phyloP scores from a whole-genome alignment of 2,329 filamentous ascomycete genomes.

The Talaromyces sp. region DNA sequence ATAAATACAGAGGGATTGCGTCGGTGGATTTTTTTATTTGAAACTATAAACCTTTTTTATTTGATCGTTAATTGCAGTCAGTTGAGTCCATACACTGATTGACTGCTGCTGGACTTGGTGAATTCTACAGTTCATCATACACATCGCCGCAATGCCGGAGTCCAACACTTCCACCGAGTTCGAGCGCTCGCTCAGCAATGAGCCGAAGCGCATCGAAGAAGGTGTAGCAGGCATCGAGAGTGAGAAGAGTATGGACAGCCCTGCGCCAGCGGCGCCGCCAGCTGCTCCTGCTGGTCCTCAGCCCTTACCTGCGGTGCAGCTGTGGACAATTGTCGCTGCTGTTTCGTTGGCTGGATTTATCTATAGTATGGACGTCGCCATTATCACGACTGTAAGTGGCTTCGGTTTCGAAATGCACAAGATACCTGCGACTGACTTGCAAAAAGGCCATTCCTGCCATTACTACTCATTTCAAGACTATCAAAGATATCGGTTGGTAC shows the following conservation, averaged over 20 bases:
- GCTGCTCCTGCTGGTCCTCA: not conserved
- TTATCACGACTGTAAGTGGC: constrained; percentile 13
- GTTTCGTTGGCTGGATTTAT: constrained; percentile 13
- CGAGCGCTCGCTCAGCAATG: constrained; percentile 7
- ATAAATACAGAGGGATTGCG: not conserved
- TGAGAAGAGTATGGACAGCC: constrained; percentile 1
- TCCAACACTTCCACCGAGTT: constrained; percentile 2
- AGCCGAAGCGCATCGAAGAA: constrained; percentile 9
- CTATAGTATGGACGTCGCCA: constrained; percentile 14
- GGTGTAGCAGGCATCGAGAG: not conserved
- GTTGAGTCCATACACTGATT: not conserved
- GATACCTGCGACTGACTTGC: not conserved
- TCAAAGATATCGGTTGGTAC: constrained; percentile 16
- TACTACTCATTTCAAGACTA: constrained; percentile 14
- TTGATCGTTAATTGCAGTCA: not conserved
- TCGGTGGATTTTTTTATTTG: not conserved
- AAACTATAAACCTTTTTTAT: not conserved
- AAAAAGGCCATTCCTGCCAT: constrained; percentile 13
- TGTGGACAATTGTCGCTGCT: constrained; percentile 15
- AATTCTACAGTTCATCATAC: not conserved
- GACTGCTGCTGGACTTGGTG: constrained; percentile 1
- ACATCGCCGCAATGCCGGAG: constrained; percentile 8
- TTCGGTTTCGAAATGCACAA: not conserved
- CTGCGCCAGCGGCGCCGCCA: not conserved
- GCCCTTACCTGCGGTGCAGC: constrained; percentile 12